phyloP scores from a whole-genome alignment of 345 rosid species.

The Microthlaspi erraticum region DNA sequence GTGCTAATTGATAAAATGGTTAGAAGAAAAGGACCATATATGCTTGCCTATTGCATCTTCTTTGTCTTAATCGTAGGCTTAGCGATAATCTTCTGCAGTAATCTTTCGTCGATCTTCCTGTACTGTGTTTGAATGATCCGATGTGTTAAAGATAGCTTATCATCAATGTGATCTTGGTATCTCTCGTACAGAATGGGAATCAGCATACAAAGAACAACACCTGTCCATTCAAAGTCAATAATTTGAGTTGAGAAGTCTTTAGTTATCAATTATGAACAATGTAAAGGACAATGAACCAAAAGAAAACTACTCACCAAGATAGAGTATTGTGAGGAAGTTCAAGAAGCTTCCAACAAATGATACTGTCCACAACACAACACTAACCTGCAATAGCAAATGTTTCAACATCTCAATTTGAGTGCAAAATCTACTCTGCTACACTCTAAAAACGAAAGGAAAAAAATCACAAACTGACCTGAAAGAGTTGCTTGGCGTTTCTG shows the following conservation, averaged over 20 bases:
- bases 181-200: constrained; percentile 71
- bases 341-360: constrained; percentile 69
- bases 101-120: constrained; percentile 59
- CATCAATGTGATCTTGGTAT: constrained; percentile 71
- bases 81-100: constrained; percentile 57
- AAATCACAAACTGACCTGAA: constrained; percentile 53
- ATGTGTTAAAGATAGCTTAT: constrained; percentile 57
- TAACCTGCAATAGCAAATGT: constrained; percentile 54
- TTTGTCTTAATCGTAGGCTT: constrained; percentile 59
- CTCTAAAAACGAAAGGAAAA: neutral
- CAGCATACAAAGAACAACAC: constrained; percentile 67
- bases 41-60: constrained; percentile 74
- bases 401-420: neutral
- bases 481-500: constrained; percentile 61
- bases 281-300: neutral
- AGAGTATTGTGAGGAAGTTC: constrained; percentile 75
- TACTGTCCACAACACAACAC: constrained; percentile 59
- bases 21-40: neutral
- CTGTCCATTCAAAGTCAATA: constrained; percentile 48
- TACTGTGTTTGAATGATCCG: constrained; percentile 60
- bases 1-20: neutral
- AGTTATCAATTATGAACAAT: constrained; percentile 1
- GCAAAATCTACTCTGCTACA: constrained; percentile 11
- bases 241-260: neutral
- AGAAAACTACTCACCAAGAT: constrained; percentile 64